A percentile compares a stretch with the other conserved stretches of the same genome.
These are phyloP conservation scores for Crucihimalaya himalaica DNA, from an alignment of 345 rosid genomes.

Conservation along the genomic window DNA sequence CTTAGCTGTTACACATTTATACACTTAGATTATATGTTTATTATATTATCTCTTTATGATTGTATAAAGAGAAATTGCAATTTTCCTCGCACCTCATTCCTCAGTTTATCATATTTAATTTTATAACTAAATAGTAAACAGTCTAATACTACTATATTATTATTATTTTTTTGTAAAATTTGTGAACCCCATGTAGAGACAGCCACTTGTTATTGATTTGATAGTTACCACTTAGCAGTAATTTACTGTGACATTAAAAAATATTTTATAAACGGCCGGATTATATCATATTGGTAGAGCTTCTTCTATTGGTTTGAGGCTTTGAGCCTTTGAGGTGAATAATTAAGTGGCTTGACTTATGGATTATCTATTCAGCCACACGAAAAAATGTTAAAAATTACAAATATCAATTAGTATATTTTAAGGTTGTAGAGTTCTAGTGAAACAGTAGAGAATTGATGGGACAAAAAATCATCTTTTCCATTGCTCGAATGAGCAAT, in stretches of 20 bases:
- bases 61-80: not conserved
- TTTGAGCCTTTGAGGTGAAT: not conserved
- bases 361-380: slow-evolving; percentile 7
- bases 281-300: not conserved
- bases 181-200: slow-evolving; percentile 34
- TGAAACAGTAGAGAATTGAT: not conserved
- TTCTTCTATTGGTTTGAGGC: slow-evolving; percentile 1
- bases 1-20: slow-evolving; percentile 26
- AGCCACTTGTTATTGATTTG: slow-evolving; percentile 28
- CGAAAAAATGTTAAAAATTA: no score
- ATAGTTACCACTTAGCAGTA: not conserved
- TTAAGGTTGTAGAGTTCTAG: not conserved
- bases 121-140: no score
- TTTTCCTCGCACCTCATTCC: slow-evolving; percentile 16
- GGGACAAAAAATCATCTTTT: not conserved
- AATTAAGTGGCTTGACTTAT: slow-evolving; percentile 9
- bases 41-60: not conserved
- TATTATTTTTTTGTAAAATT: not conserved
- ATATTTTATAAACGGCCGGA: not conserved
- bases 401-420: not conserved
- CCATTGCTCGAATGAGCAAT: slow-evolving; percentile 15
- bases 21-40: no score
- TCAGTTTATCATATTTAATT: not conserved
- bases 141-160: no score
- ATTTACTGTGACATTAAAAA: not conserved